These are phyloP conservation scores for Tuber magnatum DNA, from an alignment of 495 filamentous ascomycete species.

Conservation along the genomic window DNA sequence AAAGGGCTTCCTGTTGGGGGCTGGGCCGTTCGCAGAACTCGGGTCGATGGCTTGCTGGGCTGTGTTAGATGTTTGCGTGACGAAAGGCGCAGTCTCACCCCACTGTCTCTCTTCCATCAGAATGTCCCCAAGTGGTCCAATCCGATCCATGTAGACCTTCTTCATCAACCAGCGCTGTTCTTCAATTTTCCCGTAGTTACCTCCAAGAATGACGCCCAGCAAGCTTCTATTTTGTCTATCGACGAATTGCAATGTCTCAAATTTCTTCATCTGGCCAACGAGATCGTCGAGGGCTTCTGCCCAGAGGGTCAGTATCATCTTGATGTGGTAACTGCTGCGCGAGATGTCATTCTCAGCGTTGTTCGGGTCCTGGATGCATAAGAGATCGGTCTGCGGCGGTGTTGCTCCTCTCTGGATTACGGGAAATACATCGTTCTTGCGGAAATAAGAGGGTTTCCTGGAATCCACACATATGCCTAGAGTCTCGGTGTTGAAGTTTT, in stretches of 20 bases:
- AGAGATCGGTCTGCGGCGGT: slow-evolving; percentile 36
- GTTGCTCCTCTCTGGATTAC: slow-evolving; percentile 48
- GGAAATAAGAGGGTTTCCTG: slow-evolving; percentile 64
- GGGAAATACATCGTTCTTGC: slow-evolving; percentile 41
- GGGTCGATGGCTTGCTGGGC: not conserved
- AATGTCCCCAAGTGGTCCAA: slow-evolving; percentile 34
- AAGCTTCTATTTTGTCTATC: slow-evolving; percentile 47
- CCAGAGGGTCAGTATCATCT: slow-evolving; percentile 58
- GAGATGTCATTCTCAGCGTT: slow-evolving; percentile 75
- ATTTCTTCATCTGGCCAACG: slow-evolving; percentile 51
- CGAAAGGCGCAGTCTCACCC: not conserved
- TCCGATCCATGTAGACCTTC: slow-evolving; percentile 46
- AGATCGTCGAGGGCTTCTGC: slow-evolving; percentile 54
- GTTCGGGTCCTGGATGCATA: slow-evolving; percentile 87
- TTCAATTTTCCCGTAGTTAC: slow-evolving; percentile 63
- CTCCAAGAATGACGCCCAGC: slow-evolving; percentile 58
- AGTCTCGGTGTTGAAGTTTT: slow-evolving; percentile 58
- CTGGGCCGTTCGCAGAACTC: not conserved
- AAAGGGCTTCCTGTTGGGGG: not conserved
- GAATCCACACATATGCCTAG: slow-evolving; percentile 66
- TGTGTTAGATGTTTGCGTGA: not conserved
- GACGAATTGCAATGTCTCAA: slow-evolving; percentile 30
- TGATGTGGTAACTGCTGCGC: slow-evolving; percentile 63
- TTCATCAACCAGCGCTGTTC: slow-evolving; percentile 54
- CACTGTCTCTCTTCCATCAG: slow-evolving; percentile 6